Evolutionary conservation across 805 yeast species (phyloP).

Genomic region (Saccharomyces jurei): DNA sequence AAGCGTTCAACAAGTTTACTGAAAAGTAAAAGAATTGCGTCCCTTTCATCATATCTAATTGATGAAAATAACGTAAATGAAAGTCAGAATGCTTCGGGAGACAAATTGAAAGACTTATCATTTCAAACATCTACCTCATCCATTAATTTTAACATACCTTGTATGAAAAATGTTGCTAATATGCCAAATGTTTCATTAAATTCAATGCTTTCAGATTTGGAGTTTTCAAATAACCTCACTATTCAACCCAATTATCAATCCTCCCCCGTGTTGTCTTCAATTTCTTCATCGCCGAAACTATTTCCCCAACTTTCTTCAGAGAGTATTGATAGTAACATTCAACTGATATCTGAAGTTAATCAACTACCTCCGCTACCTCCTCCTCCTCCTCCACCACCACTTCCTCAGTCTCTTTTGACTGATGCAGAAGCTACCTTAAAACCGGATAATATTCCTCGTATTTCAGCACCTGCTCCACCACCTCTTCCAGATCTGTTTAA

Average conservation of each 20-base stretch:
- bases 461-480: conserved; percentile 34
- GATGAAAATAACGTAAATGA: background rate
- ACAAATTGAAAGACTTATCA: background rate
- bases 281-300: background rate
- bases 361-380: conserved; percentile 19
- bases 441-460: conserved; percentile 16
- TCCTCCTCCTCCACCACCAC: conserved; percentile 18
- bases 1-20: conserved; percentile 7
- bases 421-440: conserved; percentile 1
- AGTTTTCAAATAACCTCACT: background rate
- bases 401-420: conserved; percentile 5
- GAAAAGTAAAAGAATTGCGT: conserved; percentile 19
- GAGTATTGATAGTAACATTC: background rate
- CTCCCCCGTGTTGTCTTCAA: background rate
- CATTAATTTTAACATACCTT: background rate
- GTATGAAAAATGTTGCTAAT: background rate
- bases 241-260: background rate
- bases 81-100: background rate
- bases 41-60: conserved; percentile 14
- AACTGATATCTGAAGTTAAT: background rate
- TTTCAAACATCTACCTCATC: background rate
- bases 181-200: background rate
- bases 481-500: conserved; percentile 25
- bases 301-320: background rate
- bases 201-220: background rate